These are phyloP conservation scores for Calonectria crousiana DNA, from an alignment of 2,329 filamentous ascomycete species.

Conservation along the genomic window DNA sequence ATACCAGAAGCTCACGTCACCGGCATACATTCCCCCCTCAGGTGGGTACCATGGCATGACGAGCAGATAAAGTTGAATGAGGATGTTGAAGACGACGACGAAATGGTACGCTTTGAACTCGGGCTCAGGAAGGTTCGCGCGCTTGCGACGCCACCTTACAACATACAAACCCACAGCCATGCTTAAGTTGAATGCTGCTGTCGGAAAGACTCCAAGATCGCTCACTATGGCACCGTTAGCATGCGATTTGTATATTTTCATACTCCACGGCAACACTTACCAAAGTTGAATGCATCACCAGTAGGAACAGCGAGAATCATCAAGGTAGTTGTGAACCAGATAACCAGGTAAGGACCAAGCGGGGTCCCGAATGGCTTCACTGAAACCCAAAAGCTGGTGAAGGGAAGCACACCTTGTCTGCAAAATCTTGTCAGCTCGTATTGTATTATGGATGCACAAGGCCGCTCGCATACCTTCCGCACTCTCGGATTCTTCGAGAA, in stretches of 20 bases:
- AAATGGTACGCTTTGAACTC: conserved; percentile 20
- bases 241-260: background rate
- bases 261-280: background rate
- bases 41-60: conserved; percentile 79
- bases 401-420: conserved; percentile 16
- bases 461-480: background rate
- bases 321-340: conserved; percentile 19
- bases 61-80: conserved; percentile 61
- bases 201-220: conserved; percentile 20
- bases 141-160: conserved; percentile 20
- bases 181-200: conserved; percentile 12
- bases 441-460: too few species aligned
- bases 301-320: conserved; percentile 21
- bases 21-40: conserved; percentile 63
- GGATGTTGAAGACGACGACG: conserved; percentile 21
- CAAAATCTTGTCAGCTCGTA: background rate
- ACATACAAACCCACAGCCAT: conserved; percentile 22
- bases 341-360: conserved; percentile 13
- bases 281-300: conserved; percentile 20
- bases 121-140: conserved; percentile 16
- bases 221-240: conserved; percentile 3
- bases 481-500: conserved; percentile 19
- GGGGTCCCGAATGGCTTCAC: conserved; percentile 13
- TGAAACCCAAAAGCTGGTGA: conserved; percentile 6
- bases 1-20: conserved; percentile 78